Percentiles rank a stretch among this genome's conserved stretches.
Conservation (phyloP, 441 rosid species). For the Geranium incanum region DNA sequence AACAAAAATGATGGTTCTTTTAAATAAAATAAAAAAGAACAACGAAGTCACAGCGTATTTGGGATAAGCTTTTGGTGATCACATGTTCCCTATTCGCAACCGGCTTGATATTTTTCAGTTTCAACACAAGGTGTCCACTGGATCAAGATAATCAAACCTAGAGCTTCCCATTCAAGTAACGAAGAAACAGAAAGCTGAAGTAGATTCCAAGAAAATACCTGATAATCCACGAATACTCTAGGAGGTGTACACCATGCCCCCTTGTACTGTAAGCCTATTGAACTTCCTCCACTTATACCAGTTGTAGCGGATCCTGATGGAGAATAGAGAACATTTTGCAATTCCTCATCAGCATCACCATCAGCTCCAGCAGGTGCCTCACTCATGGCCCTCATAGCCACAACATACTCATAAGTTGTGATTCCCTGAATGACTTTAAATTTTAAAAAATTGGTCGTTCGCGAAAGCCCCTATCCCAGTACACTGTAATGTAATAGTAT, state of each 20-base stretch:
- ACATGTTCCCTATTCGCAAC: neutral
- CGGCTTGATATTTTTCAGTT: neutral
- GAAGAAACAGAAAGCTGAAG: neutral
- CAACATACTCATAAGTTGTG: conserved; percentile 68
- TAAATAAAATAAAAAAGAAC: neutral
- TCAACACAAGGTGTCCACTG: neutral
- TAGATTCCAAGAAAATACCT: conserved; percentile 33
- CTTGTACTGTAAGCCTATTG: conserved; percentile 53
- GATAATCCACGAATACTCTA: conserved; percentile 67
- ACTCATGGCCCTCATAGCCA: conserved; percentile 75
- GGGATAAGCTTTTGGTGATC: neutral
- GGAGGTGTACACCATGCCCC: conserved; percentile 85
- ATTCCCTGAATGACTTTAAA: conserved; percentile 39
- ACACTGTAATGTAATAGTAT: neutral
- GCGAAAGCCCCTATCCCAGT: neutral
- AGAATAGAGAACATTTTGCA: conserved; percentile 48
- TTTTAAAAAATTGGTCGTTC: neutral
- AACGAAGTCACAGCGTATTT: neutral
- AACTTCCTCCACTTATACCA: conserved; percentile 68
- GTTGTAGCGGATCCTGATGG: conserved; percentile 71
- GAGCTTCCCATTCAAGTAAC: neutral
- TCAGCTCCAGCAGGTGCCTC: conserved; percentile 68
- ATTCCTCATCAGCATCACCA: conserved; percentile 47
- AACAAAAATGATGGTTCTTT: neutral
- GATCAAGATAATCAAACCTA: neutral